Base-by-base conservation (phyloP, 2,329 filamentous ascomycete species). In the Phaeosphaeriaceae sp. region DNA sequence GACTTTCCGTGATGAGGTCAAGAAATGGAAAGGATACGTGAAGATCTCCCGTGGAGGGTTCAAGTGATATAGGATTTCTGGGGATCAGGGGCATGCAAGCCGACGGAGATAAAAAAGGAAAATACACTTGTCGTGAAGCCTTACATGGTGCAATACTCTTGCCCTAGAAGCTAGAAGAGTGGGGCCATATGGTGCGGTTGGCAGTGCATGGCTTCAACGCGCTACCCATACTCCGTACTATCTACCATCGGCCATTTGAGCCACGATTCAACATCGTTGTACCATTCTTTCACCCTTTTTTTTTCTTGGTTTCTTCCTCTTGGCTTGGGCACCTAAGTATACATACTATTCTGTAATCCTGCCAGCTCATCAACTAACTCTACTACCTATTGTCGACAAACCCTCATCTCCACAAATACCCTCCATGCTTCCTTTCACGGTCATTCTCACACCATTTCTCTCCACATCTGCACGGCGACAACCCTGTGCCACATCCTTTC, bases 361-460 rank as follows among this genome's bases (percentile, higher is more conserved):
- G 37, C 37, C 37, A 40, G 15, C 35, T 18, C 35, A 37, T 37
- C 16, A 17, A 9, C 17, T 2, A 13, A 23, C 35, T 20, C 17
- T 20, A 13, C 17, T 3, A 9, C 13, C 35, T 13, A 5, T 20
- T 15, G 32, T 34, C 23, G 13, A 35, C 36, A 39, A 36, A 12
- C 36, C 21, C 18, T 15, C 21, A 23, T 20, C 12, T 39, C 36
- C 20, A 20, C 16, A 11, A n/a, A 21, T 6, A 4, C 16, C n/a
- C 30, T 39, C 38, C 46, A 40, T 15, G 11, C 11, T 26, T 26
- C 23, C 34, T 4, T 8, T 37, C 34, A 20, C 8, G 18, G 9
- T 46, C 50, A n/a, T 55, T 55, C 55, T 42, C 51, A 47, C 52
- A 46, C 44, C 42, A 33, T 46, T 23, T 20, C 45, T 13, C 45